phyloP scores from a whole-genome alignment of 768 basidiomycete species.

The Boletales sp. region DNA sequence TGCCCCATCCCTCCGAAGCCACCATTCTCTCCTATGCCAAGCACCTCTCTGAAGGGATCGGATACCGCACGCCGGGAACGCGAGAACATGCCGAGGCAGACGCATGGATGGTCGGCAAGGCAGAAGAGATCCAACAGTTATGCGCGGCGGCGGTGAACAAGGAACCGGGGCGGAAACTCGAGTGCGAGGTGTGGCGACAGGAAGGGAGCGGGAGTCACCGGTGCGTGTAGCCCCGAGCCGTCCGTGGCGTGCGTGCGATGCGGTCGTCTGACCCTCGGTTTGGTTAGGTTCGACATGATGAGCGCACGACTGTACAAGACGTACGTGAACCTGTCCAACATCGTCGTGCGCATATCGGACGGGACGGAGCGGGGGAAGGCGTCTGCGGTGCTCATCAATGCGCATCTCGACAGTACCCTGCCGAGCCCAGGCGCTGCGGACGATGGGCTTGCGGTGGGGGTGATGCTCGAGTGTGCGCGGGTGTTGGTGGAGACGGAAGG shows the following conservation, averaged over 20 bases:
- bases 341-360: conserved; percentile 82
- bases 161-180: conserved; percentile 51
- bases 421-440: conserved; percentile 89
- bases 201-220: conserved; percentile 84
- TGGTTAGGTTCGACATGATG: conserved; percentile 87
- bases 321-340: conserved; percentile 84
- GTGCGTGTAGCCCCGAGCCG: conserved; percentile 34
- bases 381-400: conserved; percentile 82
- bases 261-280: background rate
- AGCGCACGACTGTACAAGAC: conserved; percentile 77
- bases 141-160: conserved; percentile 54
- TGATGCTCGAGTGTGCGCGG: conserved; percentile 87
- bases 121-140: conserved; percentile 52
- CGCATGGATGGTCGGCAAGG: conserved; percentile 72
- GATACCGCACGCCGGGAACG: conserved; percentile 90
- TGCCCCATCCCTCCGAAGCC: conserved; percentile 70
- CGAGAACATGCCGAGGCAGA: conserved; percentile 84
- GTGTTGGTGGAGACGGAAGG: conserved; percentile 64
- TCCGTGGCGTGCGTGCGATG: too few relatives aligned
- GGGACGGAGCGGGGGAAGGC: conserved; percentile 69
- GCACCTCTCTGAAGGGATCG: conserved; percentile 80
- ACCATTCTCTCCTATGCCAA: conserved; percentile 62
- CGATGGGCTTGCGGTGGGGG: conserved; percentile 82
- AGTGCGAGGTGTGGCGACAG: conserved; percentile 92
- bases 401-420: conserved; percentile 87